Evolutionary conservation across 768 basidiomycete genomes (phyloP).

Genomic region (Ramaria sp.): DNA sequence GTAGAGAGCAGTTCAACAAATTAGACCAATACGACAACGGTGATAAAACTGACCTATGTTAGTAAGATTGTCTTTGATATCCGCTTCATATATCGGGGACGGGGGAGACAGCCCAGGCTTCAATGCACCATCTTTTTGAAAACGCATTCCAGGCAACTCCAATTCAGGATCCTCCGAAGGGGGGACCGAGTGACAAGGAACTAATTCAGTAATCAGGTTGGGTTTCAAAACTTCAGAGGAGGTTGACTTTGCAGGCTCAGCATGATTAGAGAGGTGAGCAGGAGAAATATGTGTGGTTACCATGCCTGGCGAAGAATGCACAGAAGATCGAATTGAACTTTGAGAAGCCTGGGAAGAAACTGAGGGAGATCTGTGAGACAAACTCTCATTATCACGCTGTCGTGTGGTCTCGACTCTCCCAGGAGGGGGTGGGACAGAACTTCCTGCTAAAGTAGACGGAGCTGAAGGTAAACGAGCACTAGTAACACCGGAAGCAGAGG

Average conservation of each 20-base stretch:
- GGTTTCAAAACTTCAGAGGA: neutral
- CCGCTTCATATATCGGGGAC: neutral
- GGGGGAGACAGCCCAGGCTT: neutral
- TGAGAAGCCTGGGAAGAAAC: neutral
- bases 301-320: neutral
- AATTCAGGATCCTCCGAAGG: constrained; percentile 1
- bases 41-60: neutral
- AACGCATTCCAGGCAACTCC: constrained; percentile 10
- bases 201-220: neutral
- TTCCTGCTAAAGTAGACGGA: neutral
- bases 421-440: neutral
- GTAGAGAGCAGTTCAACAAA: neutral
- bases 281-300: neutral
- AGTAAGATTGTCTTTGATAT: neutral
- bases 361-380: neutral
- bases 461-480: neutral
- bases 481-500: neutral
- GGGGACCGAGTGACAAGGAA: neutral
- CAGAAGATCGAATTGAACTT: constrained; percentile 8
- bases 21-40: neutral
- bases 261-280: neutral
- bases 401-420: neutral
- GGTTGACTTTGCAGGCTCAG: neutral
- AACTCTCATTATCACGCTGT: neutral
- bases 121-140: constrained; percentile 3